Evolutionary conservation across 768 basidiomycete genomes (phyloP).

Genomic region (Collybia mongolica): DNA sequence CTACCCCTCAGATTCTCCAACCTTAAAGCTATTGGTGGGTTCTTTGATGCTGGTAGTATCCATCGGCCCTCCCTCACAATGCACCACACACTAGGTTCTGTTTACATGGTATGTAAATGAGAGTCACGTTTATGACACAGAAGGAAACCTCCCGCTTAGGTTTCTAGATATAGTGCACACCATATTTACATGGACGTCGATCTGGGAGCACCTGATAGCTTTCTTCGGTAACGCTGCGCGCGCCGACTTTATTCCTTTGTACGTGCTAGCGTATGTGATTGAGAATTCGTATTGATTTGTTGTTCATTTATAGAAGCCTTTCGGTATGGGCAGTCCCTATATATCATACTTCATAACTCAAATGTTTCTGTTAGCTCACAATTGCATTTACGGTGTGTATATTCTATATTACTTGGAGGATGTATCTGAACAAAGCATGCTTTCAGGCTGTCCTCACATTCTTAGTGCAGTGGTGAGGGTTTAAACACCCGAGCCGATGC

Average conservation of each 20-base stretch:
- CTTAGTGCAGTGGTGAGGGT: constrained; percentile 23
- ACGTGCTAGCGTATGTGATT: constrained; percentile 3
- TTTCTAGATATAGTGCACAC: constrained; percentile 22
- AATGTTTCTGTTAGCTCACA: constrained; percentile 8
- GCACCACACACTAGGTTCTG: constrained; percentile 22
- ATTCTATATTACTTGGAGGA: not conserved
- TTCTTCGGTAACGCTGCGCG: constrained; percentile 12
- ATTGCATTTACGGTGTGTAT: constrained; percentile 16
- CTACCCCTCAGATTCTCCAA: constrained; percentile 25
- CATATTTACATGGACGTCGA: constrained; percentile 18
- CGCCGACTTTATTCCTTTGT: constrained; percentile 22
- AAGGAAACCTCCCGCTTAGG: constrained; percentile 13
- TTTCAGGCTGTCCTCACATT: constrained; percentile 23
- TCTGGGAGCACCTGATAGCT: constrained; percentile 23
- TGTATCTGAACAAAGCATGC: not conserved
- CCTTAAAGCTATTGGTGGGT: constrained; percentile 28
- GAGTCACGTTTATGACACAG: not conserved
- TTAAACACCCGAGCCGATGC: too few relatives aligned
- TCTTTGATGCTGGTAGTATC: not conserved
- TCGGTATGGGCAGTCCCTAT: constrained; percentile 3
- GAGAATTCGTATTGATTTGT: not conserved
- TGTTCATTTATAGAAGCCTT: constrained; percentile 1
- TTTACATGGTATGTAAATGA: constrained; percentile 23
- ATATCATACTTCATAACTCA: not conserved
- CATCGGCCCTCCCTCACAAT: not conserved